These are phyloP conservation scores for Lasiosphaeria ovina DNA, from an alignment of 495 filamentous ascomycete species.

Conservation along the genomic window DNA sequence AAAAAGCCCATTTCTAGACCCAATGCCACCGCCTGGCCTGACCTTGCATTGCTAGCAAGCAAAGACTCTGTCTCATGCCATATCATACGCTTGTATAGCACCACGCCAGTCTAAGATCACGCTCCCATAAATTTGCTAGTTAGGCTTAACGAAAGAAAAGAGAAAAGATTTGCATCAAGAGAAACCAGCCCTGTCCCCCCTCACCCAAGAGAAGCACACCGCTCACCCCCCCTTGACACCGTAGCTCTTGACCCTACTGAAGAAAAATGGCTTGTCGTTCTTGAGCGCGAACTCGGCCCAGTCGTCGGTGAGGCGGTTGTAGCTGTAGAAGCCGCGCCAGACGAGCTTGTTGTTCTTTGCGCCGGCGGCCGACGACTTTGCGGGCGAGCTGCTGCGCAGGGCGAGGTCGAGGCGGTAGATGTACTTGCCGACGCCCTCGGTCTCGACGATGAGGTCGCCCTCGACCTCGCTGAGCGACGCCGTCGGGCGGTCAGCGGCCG, in stretches of 20 bases:
- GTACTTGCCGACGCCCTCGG: constrained; percentile 78
- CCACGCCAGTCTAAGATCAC: too few species aligned
- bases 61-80: too few species aligned
- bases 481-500: constrained; percentile 22
- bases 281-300: constrained; percentile 81
- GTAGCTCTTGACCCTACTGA: constrained; percentile 79
- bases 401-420: constrained; percentile 75
- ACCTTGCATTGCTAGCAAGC: too few species aligned
- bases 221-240: constrained; percentile 39
- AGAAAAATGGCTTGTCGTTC: constrained; percentile 84
- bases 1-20: background rate
- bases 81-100: too few species aligned
- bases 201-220: background rate
- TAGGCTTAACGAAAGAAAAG: background rate
- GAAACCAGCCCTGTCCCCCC: background rate
- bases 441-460: constrained; percentile 78
- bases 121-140: too few species aligned
- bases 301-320: constrained; percentile 84
- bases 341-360: constrained; percentile 75
- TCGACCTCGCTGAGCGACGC: constrained; percentile 41
- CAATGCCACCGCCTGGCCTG: background rate
- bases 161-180: background rate
- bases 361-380: constrained; percentile 12
- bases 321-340: constrained; percentile 92
- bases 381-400: constrained; percentile 46